Evolutionary conservation across 192 early-diverging fungal species (phyloP).

Genomic region (Mortierella alpina): DNA sequence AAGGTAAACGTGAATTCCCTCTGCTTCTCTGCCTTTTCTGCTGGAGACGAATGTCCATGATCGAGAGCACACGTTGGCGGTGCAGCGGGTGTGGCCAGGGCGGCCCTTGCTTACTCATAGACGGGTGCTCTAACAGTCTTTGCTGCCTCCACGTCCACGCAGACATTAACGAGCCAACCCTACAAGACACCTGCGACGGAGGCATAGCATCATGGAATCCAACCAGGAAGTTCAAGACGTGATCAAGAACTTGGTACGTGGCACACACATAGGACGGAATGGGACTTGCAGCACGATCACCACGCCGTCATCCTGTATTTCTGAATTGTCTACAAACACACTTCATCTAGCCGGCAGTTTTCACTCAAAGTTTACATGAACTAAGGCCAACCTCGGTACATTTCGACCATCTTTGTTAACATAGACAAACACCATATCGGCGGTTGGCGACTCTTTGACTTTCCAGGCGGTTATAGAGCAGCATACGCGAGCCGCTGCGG

Average conservation of each 20-base stretch:
- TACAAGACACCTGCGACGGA: slow-evolving; percentile 8
- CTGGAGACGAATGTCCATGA: no score
- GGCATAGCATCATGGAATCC: slow-evolving; percentile 17
- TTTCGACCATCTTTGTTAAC: neutral
- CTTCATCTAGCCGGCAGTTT: no score
- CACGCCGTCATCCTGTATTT: no score
- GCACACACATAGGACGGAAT: neutral
- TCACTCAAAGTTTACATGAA: no score
- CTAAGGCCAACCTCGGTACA: no score
- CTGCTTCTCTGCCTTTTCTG: no score
- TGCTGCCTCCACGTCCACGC: neutral
- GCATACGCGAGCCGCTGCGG: slow-evolving; percentile 13
- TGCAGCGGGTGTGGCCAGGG: no score
- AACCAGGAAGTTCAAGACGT: slow-evolving; percentile 34
- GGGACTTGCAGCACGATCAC: neutral
- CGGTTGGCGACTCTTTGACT: neutral
- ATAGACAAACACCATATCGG: neutral
- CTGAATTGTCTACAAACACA: no score
- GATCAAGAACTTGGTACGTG: slow-evolving; percentile 33
- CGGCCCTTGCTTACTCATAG: no score
- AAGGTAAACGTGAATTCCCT: no score
- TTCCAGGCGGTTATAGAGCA: slow-evolving; percentile 12
- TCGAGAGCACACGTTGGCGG: no score
- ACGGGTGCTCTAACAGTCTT: neutral
- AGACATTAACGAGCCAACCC: neutral